These are phyloP conservation scores for Tolypocladium nubicola DNA, from an alignment of 2,329 filamentous ascomycete species.

Conservation along the genomic window DNA sequence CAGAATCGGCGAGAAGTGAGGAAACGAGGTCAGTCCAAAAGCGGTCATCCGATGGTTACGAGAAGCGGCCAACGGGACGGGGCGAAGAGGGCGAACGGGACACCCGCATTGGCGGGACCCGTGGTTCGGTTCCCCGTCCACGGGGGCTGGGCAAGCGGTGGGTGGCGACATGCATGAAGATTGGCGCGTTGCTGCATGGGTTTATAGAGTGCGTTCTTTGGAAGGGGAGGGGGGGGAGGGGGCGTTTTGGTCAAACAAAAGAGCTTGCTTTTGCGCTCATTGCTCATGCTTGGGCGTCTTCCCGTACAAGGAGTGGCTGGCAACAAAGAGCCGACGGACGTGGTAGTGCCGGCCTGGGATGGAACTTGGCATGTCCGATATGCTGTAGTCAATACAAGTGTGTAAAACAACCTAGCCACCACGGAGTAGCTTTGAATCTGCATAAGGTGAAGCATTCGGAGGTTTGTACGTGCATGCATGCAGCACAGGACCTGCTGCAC, in stretches of 20 bases:
- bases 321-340: neutral
- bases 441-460: neutral
- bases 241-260: conserved; percentile 3
- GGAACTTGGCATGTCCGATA: neutral
- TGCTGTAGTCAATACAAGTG: neutral
- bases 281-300: neutral
- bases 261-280: neutral
- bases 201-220: conserved; percentile 1
- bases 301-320: neutral
- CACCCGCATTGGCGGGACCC: neutral
- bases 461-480: neutral
- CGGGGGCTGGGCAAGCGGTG: neutral
- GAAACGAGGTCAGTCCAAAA: neutral
- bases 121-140: neutral
- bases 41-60: neutral
- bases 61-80: neutral
- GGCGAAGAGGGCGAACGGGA: neutral
- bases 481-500: neutral
- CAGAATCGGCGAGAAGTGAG: neutral
- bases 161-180: conserved; percentile 2
- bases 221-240: neutral
- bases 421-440: neutral
- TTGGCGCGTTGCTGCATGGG: conserved; percentile 1
- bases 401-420: neutral
- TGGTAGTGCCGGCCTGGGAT: neutral